Base-by-base conservation (phyloP, 805 yeast species). In the Cyberlindnera bimundalis region DNA sequence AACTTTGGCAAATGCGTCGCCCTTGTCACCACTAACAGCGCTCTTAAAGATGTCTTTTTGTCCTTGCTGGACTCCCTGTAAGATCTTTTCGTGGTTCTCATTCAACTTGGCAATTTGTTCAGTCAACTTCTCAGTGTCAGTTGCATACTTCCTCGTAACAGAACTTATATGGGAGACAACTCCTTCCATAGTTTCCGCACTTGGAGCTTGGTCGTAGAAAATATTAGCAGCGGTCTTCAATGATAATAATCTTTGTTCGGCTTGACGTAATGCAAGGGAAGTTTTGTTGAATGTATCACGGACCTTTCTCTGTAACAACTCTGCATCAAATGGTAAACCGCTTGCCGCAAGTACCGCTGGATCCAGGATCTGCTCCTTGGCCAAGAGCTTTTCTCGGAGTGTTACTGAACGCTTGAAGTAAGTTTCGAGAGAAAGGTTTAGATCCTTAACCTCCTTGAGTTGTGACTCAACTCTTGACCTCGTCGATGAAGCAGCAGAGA, bases 291-390 rank as follows among this genome's bases (percentile, higher is more conserved):
- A 39, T 0, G 46, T 37, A 11, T 42, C 37, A 42, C 60, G 51
- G 3, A 55, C 36, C 15, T 44, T 42, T 7, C 39, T 42, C 37
- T 48, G 57, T 14, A 53, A 13, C 16, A 46, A 1, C 45, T 17
- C 6, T n/a, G n/a, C n/a, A n/a, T 55, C 59, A 32, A 48, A 47
- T 18, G 58, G 43, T 14, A 56, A 33, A 7, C 45, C 54, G 17
- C 56, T 38, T 16, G 46, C 33, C 3, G 45, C 40, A 6, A 35
- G n/a, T 5, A 49, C 19, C 2, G 35, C 18, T 17, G 45, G 37
- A 26, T 50, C 47, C 4, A 31, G 17, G 2, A 31, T 15, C 3
- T 25, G 35, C 19, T 47, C 50, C 9, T 51, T 2, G 3, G 47
- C 14, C 6, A 33, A 3, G 2, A 49, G 13, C 24, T 45, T 46